Base-by-base conservation (phyloP, 352 stramenopile species). In the Phytophthora tentaculata region DNA sequence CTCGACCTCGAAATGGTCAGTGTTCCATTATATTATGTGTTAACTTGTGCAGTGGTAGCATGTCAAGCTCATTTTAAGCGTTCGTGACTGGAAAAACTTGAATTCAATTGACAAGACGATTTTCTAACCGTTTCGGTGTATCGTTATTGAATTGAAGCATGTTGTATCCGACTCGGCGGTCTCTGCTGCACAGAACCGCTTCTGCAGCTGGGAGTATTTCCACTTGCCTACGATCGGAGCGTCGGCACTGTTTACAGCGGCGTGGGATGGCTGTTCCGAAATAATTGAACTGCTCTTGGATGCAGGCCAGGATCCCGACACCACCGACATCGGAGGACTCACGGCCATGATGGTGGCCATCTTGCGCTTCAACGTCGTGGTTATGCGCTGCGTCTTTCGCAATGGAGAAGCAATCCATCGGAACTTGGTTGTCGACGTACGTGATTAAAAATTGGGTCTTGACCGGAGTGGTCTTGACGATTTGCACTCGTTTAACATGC, bases 321-420 rank as follows among this genome's bases (percentile, higher is more conserved):
- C 70, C 16, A 28, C 14, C 14, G 65, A 72, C 53, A 28, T 61
- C 13, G 50, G 50, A 54, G 56, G 53, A 13, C 63, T 71, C 29
- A 77, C 70, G 45, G 26, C 70, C 7, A 61, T 68, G 23, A 74
- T 74, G 61, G 60, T 77, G 23, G 24, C 52, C 4, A 57, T 71
- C 26, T 47, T 77, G 60, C 70, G 56, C 32, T 67, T 58, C 56
- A 73, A 67, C 35, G 20, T 74, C 16, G 56, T 74, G 9, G 61
- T 60, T 53, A 74, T 68, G 56, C 61, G 61, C 56, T 74, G 56
- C 52, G 51, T 77, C n/a, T 74, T 77, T 23, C 64, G 60, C 12
- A 68, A 66, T 20, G 41, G 39, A 29, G 13, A 56, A 16, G 56
- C 65, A 4, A 32, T 77, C 16, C 65, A 23, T 17, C 56, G 65